A percentile compares a stretch with the other conserved stretches of the same genome.
Evolutionary conservation across 768 basidiomycete species (phyloP).

Genomic region (Agrocybe chaxingu): DNA sequence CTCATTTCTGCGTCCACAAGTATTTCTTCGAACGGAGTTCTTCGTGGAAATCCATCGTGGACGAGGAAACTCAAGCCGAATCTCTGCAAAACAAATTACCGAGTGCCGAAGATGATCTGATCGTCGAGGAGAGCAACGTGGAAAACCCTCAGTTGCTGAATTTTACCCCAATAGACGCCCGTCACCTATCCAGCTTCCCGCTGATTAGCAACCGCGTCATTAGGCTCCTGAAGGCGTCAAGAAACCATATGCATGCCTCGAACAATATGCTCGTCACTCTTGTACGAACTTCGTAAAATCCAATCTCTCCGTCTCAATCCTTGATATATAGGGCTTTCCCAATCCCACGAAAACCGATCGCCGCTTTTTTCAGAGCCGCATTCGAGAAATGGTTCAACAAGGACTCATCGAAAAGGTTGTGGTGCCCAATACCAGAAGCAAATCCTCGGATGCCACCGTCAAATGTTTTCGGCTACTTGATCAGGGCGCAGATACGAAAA

Average conservation of each 20-base stretch:
- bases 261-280: slow-evolving; percentile 76
- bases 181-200: slow-evolving; percentile 72
- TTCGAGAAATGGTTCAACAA: slow-evolving; percentile 70
- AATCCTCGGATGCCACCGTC: slow-evolving; percentile 42
- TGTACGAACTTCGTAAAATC: slow-evolving; percentile 38
- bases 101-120: slow-evolving; percentile 23
- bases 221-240: slow-evolving; percentile 67
- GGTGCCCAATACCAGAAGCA: slow-evolving; percentile 57
- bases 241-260: slow-evolving; percentile 67
- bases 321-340: slow-evolving; percentile 58
- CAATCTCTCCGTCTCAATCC: slow-evolving; percentile 1
- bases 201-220: slow-evolving; percentile 70
- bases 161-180: slow-evolving; percentile 75
- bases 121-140: slow-evolving; percentile 31
- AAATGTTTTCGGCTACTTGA: slow-evolving; percentile 66
- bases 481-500: slow-evolving; percentile 31
- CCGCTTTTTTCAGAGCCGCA: slow-evolving; percentile 75
- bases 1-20: slow-evolving; percentile 77
- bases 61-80: slow-evolving; percentile 60
- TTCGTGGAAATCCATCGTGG: slow-evolving; percentile 73
- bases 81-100: slow-evolving; percentile 19
- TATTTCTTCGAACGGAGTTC: slow-evolving; percentile 78
- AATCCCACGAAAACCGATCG: slow-evolving; percentile 75
- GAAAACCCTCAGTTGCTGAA: slow-evolving; percentile 30
- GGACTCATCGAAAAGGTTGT: slow-evolving; percentile 73